Evolutionary conservation across 257 asterid genomes (phyloP).

Genomic region (Anisodus acutangulus): DNA sequence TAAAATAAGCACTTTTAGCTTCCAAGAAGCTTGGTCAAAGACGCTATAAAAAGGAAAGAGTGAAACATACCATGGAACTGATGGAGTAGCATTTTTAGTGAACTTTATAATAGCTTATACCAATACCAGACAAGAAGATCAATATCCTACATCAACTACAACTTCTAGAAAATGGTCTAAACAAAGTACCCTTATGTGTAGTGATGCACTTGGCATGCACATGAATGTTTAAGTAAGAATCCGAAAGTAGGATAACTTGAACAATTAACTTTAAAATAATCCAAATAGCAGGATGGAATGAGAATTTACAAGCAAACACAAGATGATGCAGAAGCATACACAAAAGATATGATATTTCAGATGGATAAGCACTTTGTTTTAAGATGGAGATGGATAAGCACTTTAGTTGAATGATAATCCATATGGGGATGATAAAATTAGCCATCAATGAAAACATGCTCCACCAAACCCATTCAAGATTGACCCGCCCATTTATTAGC

Average conservation of each 20-base stretch:
- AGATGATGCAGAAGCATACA: background rate
- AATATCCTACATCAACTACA: background rate
- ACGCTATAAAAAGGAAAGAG: background rate
- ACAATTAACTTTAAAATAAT: background rate
- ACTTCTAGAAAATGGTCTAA: background rate
- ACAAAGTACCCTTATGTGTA: background rate
- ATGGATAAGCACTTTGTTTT: background rate
- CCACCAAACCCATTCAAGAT: too few relatives aligned
- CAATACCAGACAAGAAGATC: background rate
- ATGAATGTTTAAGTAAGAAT: background rate
- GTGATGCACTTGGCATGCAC: background rate
- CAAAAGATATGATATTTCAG: background rate
- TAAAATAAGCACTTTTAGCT: too few relatives aligned
- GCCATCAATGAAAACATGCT: too few relatives aligned
- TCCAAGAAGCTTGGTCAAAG: too few relatives aligned
- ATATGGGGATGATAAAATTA: too few relatives aligned
- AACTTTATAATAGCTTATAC: background rate
- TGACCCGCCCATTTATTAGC: too few relatives aligned
- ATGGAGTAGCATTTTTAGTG: background rate
- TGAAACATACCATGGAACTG: background rate
- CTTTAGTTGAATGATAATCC: background rate
- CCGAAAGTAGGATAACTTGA: background rate
- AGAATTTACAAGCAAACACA: background rate
- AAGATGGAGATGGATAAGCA: too few relatives aligned
- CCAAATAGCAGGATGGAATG: constrained; percentile 12